These are phyloP conservation scores for Fusarium poae DNA, from an alignment of 2,329 filamentous ascomycete genomes.

Conservation along the genomic window DNA sequence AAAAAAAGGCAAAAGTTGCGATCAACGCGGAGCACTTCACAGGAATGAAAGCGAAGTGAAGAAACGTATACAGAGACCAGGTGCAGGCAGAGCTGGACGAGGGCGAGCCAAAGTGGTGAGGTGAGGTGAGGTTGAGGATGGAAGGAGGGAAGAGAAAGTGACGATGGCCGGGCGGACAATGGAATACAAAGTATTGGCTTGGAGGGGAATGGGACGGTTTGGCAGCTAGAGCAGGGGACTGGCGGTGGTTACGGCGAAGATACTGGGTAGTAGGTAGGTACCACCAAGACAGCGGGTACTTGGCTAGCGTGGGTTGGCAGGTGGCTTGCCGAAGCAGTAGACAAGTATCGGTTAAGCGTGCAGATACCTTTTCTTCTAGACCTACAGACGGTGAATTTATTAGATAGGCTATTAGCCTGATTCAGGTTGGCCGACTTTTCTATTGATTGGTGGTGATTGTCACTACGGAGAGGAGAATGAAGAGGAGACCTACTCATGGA, in stretches of 20 bases:
- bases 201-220: constrained; percentile 44
- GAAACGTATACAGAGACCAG: constrained; percentile 22
- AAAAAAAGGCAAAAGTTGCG: constrained; percentile 40
- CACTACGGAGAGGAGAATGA: constrained; percentile 13
- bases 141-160: constrained; percentile 34
- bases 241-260: constrained; percentile 36
- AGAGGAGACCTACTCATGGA: background rate
- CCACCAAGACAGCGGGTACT: constrained; percentile 34
- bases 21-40: constrained; percentile 46
- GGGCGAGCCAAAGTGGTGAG: constrained; percentile 24
- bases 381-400: constrained; percentile 35
- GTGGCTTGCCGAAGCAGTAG: constrained; percentile 3
- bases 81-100: constrained; percentile 6
- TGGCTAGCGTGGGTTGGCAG: constrained; percentile 15
- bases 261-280: constrained; percentile 29
- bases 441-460: constrained; percentile 9
- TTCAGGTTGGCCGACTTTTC: constrained; percentile 48
- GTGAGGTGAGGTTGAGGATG: constrained; percentile 32
- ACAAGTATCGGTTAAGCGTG: constrained; percentile 32
- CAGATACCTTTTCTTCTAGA: constrained; percentile 41
- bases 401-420: constrained; percentile 40
- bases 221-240: constrained; percentile 42
- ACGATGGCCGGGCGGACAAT: constrained; percentile 32
- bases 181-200: constrained; percentile 42
- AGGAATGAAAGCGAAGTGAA: constrained; percentile 25